Base-by-base conservation (phyloP, 2,329 filamentous ascomycete species). In the Fusarium nanum region DNA sequence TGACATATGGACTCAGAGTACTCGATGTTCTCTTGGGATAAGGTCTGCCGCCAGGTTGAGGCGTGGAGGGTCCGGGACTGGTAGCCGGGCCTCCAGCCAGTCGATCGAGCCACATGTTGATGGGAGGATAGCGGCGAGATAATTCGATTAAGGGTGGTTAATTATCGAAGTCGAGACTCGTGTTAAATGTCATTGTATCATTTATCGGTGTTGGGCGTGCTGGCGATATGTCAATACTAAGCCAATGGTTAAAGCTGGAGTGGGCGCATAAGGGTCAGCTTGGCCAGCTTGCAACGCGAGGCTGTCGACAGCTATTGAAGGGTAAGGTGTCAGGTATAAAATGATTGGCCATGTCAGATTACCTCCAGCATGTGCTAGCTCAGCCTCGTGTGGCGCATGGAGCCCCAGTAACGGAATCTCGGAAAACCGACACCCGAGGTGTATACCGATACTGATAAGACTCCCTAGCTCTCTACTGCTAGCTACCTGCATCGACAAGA, bases 41-140 rank as follows among this genome's bases (percentile, higher is more conserved):
- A 52, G 91, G 84, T 77, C 93, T 89, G 78, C 87, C 89, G 64
- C 86, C 85, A 64, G 89, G 83, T 76, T 89, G 84, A 64, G 89
- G 87, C 62, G 89, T 88, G 68, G 87, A 86, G 60, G 88, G 84
- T 70, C 81, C 83, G 66, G 81, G 88, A 83, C 78, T 88, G 69
- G 71, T 89, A 60, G 90, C 87, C 80, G 92, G 90, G 75, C 87
- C 74, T 66, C 78, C 89, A 70, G 92, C 91, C 71, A 97, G 89
- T 79, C 94, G 91, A 83, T 97, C 94, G 77, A 97, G 89, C 94
- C 94, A 97, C 93, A 97, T 97, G 75, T 75, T 81, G 75, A 65
- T 60, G 59, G 65, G 66, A 45, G 67, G 50, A 57, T 44, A 59
- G 56, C 49, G 61, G 54, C 28, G 42, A 56, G 28, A 50, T 40